Percentiles rank a stretch among this genome's conserved stretches.
phyloP scores from a whole-genome alignment of 1,284 basidiomycete species.

The Veloboletus limbatus region DNA sequence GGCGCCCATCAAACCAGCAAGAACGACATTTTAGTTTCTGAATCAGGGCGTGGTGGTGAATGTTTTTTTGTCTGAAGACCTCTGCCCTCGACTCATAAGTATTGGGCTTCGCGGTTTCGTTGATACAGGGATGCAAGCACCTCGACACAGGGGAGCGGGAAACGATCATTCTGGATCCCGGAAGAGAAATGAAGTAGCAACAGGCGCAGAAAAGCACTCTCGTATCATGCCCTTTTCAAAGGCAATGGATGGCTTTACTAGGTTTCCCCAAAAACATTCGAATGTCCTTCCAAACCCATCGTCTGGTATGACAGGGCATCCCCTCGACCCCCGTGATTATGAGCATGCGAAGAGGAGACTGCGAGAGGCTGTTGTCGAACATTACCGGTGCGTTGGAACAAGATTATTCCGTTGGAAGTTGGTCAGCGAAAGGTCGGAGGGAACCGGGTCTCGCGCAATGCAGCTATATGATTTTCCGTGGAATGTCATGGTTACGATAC shows the following conservation, averaged over 20 bases:
- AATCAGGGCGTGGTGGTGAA: slow-evolving; percentile 7
- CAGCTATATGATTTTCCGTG: neutral
- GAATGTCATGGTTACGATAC: slow-evolving; percentile 1
- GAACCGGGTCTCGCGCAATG: neutral
- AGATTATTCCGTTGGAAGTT: neutral
- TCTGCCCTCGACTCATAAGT: slow-evolving; percentile 7
- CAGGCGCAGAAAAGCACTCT: neutral
- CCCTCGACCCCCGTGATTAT: slow-evolving; percentile 74
- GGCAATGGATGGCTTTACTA: neutral
- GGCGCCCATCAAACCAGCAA: neutral
- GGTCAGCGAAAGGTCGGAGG: neutral
- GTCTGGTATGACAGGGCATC: neutral
- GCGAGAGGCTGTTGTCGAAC: slow-evolving; percentile 80
- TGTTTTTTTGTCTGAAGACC: neutral
- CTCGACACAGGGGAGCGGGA: neutral
- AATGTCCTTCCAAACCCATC: neutral
- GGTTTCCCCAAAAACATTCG: neutral
- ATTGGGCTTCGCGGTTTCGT: neutral
- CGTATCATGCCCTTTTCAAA: neutral
- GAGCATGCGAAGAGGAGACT: slow-evolving; percentile 78
- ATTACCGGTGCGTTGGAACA: slow-evolving; percentile 61
- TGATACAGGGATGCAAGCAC: neutral
- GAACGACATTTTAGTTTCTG: slow-evolving; percentile 2
- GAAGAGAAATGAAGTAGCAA: neutral
- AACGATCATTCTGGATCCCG: neutral